Base-by-base conservation (phyloP, 331 rosid genomes). In the Acacia pycnantha region DNA sequence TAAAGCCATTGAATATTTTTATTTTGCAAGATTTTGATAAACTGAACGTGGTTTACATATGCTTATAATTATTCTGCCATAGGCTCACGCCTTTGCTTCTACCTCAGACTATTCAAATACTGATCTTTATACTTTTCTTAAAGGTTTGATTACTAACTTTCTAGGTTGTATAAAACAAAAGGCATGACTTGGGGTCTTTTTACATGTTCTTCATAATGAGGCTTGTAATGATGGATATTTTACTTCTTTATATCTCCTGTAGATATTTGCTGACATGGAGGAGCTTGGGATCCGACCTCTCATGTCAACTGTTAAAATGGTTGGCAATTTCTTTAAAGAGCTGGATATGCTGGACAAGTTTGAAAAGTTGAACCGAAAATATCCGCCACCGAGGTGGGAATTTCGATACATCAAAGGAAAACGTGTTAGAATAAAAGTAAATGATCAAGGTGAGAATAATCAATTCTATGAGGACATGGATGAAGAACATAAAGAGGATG, bases 251-350 rank as follows among this genome's bases (percentile, higher is more conserved):
- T 82, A 70, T 85, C 64, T 70, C 43, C 41, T 77, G 51, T 84
- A 95, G 99, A 75, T 92, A 86, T 95, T 95, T 90, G 99, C 94
- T 24, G 98, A 95, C 90, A 92, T 95, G 97, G 99, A 95, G 83
- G 98, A 95, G 88, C 99, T 95, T 56, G 88, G 90, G 61, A 70
- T 93, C 72, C 90, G 82, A 82, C 99, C 98, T 70, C 85, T 82
- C 82, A 70, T 73, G 75, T 51, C 90, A 21, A 86, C 79, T 70
- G 97, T 93, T 51, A 44, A 87, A n/a, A 90, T 83, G 91, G 81
- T 91, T 74, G 99, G 98, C 62, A 84, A 91, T 46, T 91, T 85
- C 84, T 93, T 95, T 90, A 84, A 86, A 85, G 88, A 93, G 87
- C 87, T 92, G 77, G 97, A 92, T 50, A 90, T 95, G 99, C 22